Evolutionary conservation across 129 eudicot species (phyloP).

Genomic region (Flaveria sonorensis): DNA sequence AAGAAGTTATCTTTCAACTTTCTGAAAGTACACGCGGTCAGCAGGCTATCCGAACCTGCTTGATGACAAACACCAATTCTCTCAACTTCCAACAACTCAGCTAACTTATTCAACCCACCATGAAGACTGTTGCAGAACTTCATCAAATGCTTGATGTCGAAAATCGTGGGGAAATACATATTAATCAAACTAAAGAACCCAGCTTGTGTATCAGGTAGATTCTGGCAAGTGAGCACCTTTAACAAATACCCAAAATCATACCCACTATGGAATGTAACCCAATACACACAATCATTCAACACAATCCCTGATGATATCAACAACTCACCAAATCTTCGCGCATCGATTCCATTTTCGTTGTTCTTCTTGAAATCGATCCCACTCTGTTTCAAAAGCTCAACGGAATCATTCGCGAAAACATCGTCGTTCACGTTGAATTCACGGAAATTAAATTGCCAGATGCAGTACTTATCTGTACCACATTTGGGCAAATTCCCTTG

Average conservation of each 20-base stretch:
- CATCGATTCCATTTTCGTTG: constrained; percentile 73
- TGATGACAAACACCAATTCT: constrained; percentile 73
- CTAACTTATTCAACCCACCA: constrained; percentile 92
- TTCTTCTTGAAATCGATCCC: constrained; percentile 75
- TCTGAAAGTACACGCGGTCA: constrained; percentile 72
- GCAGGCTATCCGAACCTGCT: constrained; percentile 94
- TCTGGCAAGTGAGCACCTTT: constrained; percentile 68
- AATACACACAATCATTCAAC: constrained; percentile 62
- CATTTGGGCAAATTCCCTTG: constrained; percentile 70
- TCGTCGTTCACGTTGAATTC: constrained; percentile 81
- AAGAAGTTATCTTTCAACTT: constrained; percentile 81
- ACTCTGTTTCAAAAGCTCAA: constrained; percentile 72
- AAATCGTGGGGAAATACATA: constrained; percentile 67
- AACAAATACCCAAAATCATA: constrained; percentile 87
- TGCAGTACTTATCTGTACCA: constrained; percentile 60
- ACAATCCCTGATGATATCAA: constrained; percentile 91
- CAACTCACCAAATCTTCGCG: constrained; percentile 63
- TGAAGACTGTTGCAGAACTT: constrained; percentile 85
- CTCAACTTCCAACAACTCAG: constrained; percentile 56
- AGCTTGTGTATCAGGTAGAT: constrained; percentile 67
- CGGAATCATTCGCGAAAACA: constrained; percentile 76
- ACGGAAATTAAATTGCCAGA: constrained; percentile 89
- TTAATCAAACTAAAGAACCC: constrained; percentile 67
- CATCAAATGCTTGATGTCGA: constrained; percentile 85
- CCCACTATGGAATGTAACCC: constrained; percentile 93